These are phyloP conservation scores for Gamarada debralockiae DNA, from an alignment of 495 filamentous ascomycete species.

Conservation along the genomic window DNA sequence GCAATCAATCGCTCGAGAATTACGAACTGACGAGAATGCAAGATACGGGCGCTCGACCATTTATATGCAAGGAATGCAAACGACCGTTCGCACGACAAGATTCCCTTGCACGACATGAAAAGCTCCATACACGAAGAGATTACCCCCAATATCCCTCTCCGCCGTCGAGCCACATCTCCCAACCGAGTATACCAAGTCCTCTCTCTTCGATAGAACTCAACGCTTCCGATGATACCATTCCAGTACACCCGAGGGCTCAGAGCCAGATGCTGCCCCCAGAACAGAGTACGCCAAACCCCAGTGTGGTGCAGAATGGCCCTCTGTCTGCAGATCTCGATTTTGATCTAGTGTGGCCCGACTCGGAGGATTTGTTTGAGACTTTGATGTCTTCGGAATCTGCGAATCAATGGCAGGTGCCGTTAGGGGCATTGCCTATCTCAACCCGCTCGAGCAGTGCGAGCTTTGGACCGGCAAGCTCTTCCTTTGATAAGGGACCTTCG, in stretches of 20 bases:
- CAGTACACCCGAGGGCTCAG: background rate
- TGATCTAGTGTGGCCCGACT: slow-evolving; percentile 44
- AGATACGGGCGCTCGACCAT: slow-evolving; percentile 47
- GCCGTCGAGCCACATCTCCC: slow-evolving; percentile 16
- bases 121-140: slow-evolving; percentile 36
- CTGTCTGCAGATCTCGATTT: slow-evolving; percentile 37
- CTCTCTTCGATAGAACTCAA: slow-evolving; percentile 25
- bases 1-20: background rate
- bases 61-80: slow-evolving; percentile 38
- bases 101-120: slow-evolving; percentile 45
- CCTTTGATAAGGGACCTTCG: slow-evolving; percentile 36
- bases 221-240: background rate
- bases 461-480: slow-evolving; percentile 34
- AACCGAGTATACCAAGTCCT: slow-evolving; percentile 24
- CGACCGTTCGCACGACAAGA: slow-evolving; percentile 44
- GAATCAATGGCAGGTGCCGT: slow-evolving; percentile 45
- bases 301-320: slow-evolving; percentile 27
- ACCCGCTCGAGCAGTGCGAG: slow-evolving; percentile 30
- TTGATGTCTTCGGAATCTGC: slow-evolving; percentile 38
- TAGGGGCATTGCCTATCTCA: slow-evolving; percentile 39
- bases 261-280: background rate
- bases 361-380: slow-evolving; percentile 44
- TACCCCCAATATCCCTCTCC: slow-evolving; percentile 25
- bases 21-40: slow-evolving; percentile 8
- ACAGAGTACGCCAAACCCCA: slow-evolving; percentile 4